Base-by-base conservation (phyloP, 2,329 filamentous ascomycete species). In the Cylindrodendrum hubeiense region DNA sequence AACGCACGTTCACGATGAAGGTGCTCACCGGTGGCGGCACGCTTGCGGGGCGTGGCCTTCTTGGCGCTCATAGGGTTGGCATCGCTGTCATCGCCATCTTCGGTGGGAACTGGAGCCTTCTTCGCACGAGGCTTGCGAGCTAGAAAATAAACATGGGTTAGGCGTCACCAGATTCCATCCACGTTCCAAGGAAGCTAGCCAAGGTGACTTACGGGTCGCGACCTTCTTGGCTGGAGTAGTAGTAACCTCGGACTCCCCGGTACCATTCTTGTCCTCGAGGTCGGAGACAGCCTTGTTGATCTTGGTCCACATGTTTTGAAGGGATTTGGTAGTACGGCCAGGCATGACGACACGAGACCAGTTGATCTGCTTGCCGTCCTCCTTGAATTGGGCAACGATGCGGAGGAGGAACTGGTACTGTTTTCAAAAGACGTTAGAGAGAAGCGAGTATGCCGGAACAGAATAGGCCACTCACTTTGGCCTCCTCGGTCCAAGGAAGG, bases 301-400 rank as follows among this genome's bases (percentile, higher is more conserved):
- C 12, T 72, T 76, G 1, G 75, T 76, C 80, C 80, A 83, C 60
- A 76, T 74, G 44, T 79, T 77, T 66, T 79, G 73, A 0, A 83
- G 66, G 2, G 78, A 79, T 65, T 82, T 83, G 22, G 70, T 62
- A 2, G 79, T 81, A 8, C 81, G 79, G 0, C 77, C 79, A 0
- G 78, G 76, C 74, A 83, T 80, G 24, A 71, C 68, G 26, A 82
- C 70, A 3, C 66, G 67, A 2, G 65, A 60, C 80, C 80, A 82
- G 49, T 79, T 78, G 66, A 82, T 79, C 5, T 69, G 19, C 13
- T 73, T 76, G 3, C 77, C 77, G 3, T 78, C 75, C 0, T 75
- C 71, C 46, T 75, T 77, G 24, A 78, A 55, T 51, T 79, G 78
- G 3, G 72, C 69, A 17, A 82, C 71, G 58, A 82, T 73, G 7